Conservation (phyloP, 495 filamentous ascomycete species). For the Sporormia fimetaria region DNA sequence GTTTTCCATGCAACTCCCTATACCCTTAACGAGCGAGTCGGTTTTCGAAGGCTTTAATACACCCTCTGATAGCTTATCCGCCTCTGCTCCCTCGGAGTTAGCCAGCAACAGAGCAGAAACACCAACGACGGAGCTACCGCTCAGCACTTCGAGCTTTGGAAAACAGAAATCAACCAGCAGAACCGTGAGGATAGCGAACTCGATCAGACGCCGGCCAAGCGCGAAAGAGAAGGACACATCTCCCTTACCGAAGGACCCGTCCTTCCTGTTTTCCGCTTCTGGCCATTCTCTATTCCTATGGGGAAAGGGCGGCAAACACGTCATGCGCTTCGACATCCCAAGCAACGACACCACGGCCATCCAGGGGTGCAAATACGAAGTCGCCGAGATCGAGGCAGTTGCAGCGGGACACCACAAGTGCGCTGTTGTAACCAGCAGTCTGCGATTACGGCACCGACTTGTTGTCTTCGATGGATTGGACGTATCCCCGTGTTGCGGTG, state of each 20-base stretch:
- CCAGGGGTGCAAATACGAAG: constrained; percentile 22
- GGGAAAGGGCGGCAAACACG: constrained; percentile 12
- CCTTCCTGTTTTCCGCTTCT: constrained; percentile 18
- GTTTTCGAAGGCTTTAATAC: constrained; percentile 5
- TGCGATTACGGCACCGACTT: constrained; percentile 5
- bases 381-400: constrained; percentile 14
- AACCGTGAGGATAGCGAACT: constrained; percentile 14
- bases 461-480: constrained; percentile 17
- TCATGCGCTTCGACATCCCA: constrained; percentile 22
- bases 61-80: constrained; percentile 1
- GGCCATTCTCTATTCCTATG: constrained; percentile 20
- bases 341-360: constrained; percentile 20
- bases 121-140: constrained; percentile 13
- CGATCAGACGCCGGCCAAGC: constrained; percentile 13
- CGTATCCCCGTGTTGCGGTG: constrained; percentile 8
- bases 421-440: constrained; percentile 8
- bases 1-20: constrained; percentile 15
- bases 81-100: constrained; percentile 6
- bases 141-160: constrained; percentile 7
- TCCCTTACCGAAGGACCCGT: constrained; percentile 16
- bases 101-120: constrained; percentile 12
- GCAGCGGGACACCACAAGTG: constrained; percentile 21
- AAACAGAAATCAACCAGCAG: constrained; percentile 15
- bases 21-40: constrained; percentile 7
- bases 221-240: constrained; percentile 9